Percentiles rank a stretch among this genome's conserved stretches.
Conservation (phyloP, 108 stramenopile species). For the Chaetoceros muelleri region DNA sequence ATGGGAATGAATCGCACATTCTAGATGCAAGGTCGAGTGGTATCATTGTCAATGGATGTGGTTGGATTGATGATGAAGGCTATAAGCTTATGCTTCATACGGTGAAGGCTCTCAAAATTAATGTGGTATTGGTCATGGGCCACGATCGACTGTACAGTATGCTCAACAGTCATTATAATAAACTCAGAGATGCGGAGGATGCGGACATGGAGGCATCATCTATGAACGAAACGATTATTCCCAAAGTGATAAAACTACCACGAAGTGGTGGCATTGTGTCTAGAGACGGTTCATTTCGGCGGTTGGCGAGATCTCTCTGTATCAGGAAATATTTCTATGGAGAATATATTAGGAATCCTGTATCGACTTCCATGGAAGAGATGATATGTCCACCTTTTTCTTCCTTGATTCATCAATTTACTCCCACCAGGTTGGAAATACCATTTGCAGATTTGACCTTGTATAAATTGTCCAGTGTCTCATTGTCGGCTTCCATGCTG, state of each 20-base stretch:
- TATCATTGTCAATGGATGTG: constrained; percentile 74
- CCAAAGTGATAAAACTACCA: constrained; percentile 78
- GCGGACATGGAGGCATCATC: neutral
- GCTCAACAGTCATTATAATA: constrained; percentile 53
- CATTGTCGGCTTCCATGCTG: constrained; percentile 57
- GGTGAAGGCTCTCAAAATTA: constrained; percentile 51
- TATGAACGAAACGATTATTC: constrained; percentile 3
- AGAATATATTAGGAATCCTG: constrained; percentile 17
- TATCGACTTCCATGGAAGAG: neutral
- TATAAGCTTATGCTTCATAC: constrained; percentile 53
- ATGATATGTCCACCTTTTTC: neutral
- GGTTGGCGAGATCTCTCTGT: constrained; percentile 37
- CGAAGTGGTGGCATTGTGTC: constrained; percentile 72
- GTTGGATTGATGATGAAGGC: constrained; percentile 66
- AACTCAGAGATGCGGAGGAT: constrained; percentile 15
- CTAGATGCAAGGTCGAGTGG: constrained; percentile 59
- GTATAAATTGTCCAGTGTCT: constrained; percentile 56
- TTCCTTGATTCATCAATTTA: constrained; percentile 41
- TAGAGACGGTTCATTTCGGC: constrained; percentile 49
- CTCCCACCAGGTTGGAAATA: constrained; percentile 57
- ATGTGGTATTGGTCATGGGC: constrained; percentile 70
- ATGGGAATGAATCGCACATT: constrained; percentile 18
- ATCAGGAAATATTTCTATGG: constrained; percentile 83
- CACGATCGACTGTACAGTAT: constrained; percentile 85
- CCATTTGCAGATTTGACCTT: constrained; percentile 44